phyloP scores from a whole-genome alignment of 768 basidiomycete species.

The Xerocomus brunneocitrinus region DNA sequence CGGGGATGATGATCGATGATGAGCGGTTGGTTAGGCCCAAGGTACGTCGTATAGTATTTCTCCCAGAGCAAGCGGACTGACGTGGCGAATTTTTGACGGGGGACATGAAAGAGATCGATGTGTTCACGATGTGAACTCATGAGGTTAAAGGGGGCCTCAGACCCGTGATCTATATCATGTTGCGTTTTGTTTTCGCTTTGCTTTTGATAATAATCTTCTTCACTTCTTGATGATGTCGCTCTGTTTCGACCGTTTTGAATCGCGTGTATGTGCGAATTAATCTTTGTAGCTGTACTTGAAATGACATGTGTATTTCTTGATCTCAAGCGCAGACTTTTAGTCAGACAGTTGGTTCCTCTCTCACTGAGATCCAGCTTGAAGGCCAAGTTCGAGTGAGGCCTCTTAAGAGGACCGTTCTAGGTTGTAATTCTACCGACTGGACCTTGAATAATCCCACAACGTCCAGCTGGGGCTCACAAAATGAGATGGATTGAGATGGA shows the following conservation, averaged over 20 bases:
- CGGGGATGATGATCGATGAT: conserved; percentile 43
- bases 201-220: background rate
- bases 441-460: too few relatives aligned
- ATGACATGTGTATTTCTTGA: too few relatives aligned
- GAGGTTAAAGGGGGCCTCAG: background rate
- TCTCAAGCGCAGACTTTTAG: too few relatives aligned
- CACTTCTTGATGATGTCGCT: background rate
- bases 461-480: too few relatives aligned
- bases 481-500: too few relatives aligned
- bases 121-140: conserved; percentile 30
- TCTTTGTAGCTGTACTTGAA: background rate
- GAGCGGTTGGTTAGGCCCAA: conserved; percentile 37
- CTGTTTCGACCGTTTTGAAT: background rate
- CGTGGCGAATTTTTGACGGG: conserved; percentile 18
- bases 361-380: too few relatives aligned
- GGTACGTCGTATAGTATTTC: conserved; percentile 24
- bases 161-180: too few relatives aligned
- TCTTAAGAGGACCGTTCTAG: too few relatives aligned
- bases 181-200: background rate
- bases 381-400: too few relatives aligned
- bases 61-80: background rate
- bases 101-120: conserved; percentile 32
- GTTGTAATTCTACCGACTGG: too few relatives aligned
- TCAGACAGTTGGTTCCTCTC: too few relatives aligned
- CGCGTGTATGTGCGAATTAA: background rate